Base-by-base conservation (phyloP, 345 rosid species). In the Lepidium didymum region DNA sequence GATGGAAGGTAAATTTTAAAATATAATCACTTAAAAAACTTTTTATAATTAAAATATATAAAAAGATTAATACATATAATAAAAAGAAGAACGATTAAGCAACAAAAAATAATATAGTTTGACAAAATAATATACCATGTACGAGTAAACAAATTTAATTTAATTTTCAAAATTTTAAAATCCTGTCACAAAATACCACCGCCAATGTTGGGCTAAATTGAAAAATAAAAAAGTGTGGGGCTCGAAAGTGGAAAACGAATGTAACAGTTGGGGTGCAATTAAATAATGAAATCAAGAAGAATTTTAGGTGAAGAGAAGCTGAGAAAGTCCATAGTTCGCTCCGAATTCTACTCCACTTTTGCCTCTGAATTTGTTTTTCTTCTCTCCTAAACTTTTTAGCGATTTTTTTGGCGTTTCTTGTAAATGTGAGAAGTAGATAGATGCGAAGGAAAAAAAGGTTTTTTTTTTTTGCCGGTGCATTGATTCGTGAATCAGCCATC, bases 401-500 rank as follows among this genome's bases (percentile, higher is more conserved):
- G 67, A 58, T 21, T 27, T 64, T 62, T 46, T 40, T 19, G 67
- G 64, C 23, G 46, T 67, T 68, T 46, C 25, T 47, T 21, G 52
- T 62, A 21, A 66, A 42, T 73, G 56, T 73, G 62, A 50, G 54
- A 65, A 51, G 54, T 58, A 57, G 67, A 73, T 66, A 58, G 72
- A 66, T 67, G 61, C 72, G 42, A 18, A 8, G 10, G n/a, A 45
- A 61, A 34, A 9, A 12, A 7, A 0, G 0, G 2, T 2, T 29
- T n/a, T 43, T 38, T 7, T 62, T 53, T 9, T 47, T 19, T 37
- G 69, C 67, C 43, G 70, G 27, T 75, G 59, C 71, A 29, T 76
- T 66, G 70, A 56, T 73, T 62, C 44, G 35, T 72, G 64, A 69
- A 69, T 78, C 51, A 66, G 68, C 71, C 62, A 67, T 60, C 62